These are phyloP conservation scores for Xylaria scruposa DNA, from an alignment of 495 filamentous ascomycete genomes.

Conservation along the genomic window DNA sequence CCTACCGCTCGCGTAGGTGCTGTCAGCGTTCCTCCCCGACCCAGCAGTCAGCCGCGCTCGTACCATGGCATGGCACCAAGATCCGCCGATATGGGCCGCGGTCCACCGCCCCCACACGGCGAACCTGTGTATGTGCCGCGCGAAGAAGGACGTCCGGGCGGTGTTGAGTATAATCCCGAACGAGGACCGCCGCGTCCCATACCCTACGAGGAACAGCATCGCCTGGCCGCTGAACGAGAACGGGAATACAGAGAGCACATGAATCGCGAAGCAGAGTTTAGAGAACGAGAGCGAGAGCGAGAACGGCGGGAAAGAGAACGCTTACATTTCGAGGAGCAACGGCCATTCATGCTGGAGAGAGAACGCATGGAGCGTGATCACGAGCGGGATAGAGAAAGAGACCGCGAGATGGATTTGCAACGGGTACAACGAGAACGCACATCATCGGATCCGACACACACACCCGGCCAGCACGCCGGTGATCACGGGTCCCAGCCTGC, in stretches of 20 bases:
- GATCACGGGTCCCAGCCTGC: conserved; percentile 36
- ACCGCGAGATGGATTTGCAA: conserved; percentile 44
- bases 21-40: conserved; percentile 52
- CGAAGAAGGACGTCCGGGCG: conserved; percentile 48
- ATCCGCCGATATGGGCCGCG: conserved; percentile 47
- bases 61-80: conserved; percentile 51
- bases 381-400: conserved; percentile 33
- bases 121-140: conserved; percentile 50
- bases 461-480: conserved; percentile 33
- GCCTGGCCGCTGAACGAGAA: conserved; percentile 38
- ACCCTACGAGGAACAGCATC: conserved; percentile 42
- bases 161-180: conserved; percentile 55
- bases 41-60: conserved; percentile 59
- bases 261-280: conserved; percentile 36
- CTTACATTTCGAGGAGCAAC: conserved; percentile 46
- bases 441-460: conserved; percentile 37
- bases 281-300: conserved; percentile 46
- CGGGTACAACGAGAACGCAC: conserved; percentile 42
- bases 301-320: conserved; percentile 48
- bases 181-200: conserved; percentile 44
- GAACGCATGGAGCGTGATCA: conserved; percentile 34
- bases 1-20: conserved; percentile 45
- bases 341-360: conserved; percentile 37
- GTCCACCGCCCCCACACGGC: conserved; percentile 40
- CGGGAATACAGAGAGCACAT: conserved; percentile 43